Conservation (phyloP, 1,139 yeast species). For the Taphrina deformans region DNA sequence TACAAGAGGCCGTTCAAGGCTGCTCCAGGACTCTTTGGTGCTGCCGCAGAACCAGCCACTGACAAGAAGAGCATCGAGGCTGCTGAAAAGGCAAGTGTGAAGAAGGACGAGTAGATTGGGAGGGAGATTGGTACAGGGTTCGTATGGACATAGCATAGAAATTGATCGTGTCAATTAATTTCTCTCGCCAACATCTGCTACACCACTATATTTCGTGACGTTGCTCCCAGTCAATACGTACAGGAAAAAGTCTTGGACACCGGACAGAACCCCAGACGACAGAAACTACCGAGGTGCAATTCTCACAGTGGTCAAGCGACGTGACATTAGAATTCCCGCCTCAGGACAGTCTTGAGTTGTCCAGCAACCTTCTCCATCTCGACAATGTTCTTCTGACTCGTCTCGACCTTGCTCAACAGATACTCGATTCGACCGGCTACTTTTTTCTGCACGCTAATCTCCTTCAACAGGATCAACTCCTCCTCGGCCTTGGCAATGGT, state of each 20-base stretch:
- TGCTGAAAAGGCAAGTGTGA: slow-evolving; percentile 92
- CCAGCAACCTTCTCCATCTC: slow-evolving; percentile 48
- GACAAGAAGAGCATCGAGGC: slow-evolving; percentile 83
- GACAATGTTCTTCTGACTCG: slow-evolving; percentile 47
- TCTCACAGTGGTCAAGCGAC: neutral
- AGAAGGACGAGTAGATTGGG: slow-evolving; percentile 70
- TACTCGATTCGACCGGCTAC: slow-evolving; percentile 45
- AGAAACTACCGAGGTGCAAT: too few species aligned
- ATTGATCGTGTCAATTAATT: too few species aligned
- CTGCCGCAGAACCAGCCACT: slow-evolving; percentile 64
- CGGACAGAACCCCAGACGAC: too few species aligned
- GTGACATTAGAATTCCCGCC: slow-evolving; percentile 25
- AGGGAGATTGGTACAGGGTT: neutral
- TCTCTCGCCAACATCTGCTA: too few species aligned
- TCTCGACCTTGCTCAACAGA: slow-evolving; percentile 60
- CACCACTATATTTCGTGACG: too few species aligned
- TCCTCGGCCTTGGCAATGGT: slow-evolving; percentile 32
- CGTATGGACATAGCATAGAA: neutral
- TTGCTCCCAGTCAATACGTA: too few species aligned
- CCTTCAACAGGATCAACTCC: slow-evolving; percentile 29
- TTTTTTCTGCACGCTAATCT: slow-evolving; percentile 10
- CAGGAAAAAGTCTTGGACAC: too few species aligned
- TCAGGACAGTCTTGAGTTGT: slow-evolving; percentile 40
- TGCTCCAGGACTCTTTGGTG: slow-evolving; percentile 68
- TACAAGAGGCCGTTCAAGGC: slow-evolving; percentile 96